Base-by-base conservation (phyloP, 208 protist species). In the Leishmania tarentolae region DNA sequence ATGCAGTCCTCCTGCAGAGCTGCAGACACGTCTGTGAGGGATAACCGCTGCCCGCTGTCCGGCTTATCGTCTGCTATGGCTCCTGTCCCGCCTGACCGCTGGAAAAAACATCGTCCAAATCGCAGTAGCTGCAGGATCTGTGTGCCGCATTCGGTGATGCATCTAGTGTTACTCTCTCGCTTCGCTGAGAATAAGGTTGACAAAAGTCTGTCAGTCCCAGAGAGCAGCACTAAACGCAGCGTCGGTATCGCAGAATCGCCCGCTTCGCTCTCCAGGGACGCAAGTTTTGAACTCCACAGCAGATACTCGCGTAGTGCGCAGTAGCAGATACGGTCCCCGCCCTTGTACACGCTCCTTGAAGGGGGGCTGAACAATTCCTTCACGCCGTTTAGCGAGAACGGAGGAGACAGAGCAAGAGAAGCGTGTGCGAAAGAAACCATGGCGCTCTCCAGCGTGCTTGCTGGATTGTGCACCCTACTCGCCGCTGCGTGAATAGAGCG, bases 1-100 rank as follows among this genome's bases (percentile, higher is more conserved):
- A 82, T 69, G 40, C 82, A 86, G 31, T 35, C 31, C n/a, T 75
- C 78, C 35, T 82, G 82, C 19, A 74, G 5, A 37, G 13, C 53
- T 17, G 61, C 5, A 4, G 66, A 52, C 46, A n/a, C 47, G 7
- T n/a, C 65, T 8, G 46, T 71, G 31, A 79, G 76, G 3, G 40
- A 79, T 42, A 56, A 3, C 9, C 24, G 75, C 59, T 11, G 9
- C 42, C n/a, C 13, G 2, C n/a, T 42, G 44, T 63, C 53, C 53
- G 61, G 57, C 17, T 19, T 57, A 50, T 47, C 74, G 47, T 1
- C 9, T 1, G 72, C 28, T 35, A 31, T 13, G 4, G 50, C 24
- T 11, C 3, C 31, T 6, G 35, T 6, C 28, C 9, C 19, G 7
- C 47, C 5, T 40, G 35, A 6, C 15, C 75, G 35, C 28, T 78